Base-by-base conservation (phyloP, 352 stramenopile genomes). In the Pythium myriotylum region DNA sequence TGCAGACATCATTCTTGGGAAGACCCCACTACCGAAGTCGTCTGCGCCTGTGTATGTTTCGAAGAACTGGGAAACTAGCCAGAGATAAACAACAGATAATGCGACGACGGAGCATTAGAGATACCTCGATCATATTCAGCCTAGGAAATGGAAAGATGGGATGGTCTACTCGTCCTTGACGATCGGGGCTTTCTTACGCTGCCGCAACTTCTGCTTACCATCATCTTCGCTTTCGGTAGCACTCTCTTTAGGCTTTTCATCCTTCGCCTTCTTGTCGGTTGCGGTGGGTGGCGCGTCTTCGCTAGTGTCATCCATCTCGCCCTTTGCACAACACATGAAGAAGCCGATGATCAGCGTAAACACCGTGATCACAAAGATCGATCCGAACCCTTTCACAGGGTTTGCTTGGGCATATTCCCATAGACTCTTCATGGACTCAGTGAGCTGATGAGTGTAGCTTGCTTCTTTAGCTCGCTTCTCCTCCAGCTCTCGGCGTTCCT, bases 1-100 rank as follows among this genome's bases (percentile, higher is more conserved):
- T 17, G 92, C 94, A 35, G 89, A 98, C 55, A 94, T 97, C 57
- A 97, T 98, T 43, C 70, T 93, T 37, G 83, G 79, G 47, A 89
- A 87, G 57, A 62, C 65, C 27, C 59, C 84, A 41, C 73, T 95
- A 46, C 76, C 79, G 8, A 89, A 89, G 66, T 92, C 84, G 13
- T 92, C 58, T 19, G 81, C 82, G 4, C 73, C 83, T 1, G 84
- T 95, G 35, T 95, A 95, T 59, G 59, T 84, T 50, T 52, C 86
- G 2, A 65, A 79, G 56, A 77, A 91, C 68, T 95, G 86, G 82
- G 73, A 91, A 45, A 82, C 81, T 13, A 74, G 62, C 26, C 86
- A 95, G 58, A 72, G 86, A 61, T 95, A 84, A 73, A 26, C 43
- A 17, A 63, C 29, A 5, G 5, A 35, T 10, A 35, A 5, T 35